Evolutionary conservation across 2,329 filamentous ascomycete genomes (phyloP), one percentile per base, ranked within the genome.

Genomic region (Botryotinia convoluta): DNA sequence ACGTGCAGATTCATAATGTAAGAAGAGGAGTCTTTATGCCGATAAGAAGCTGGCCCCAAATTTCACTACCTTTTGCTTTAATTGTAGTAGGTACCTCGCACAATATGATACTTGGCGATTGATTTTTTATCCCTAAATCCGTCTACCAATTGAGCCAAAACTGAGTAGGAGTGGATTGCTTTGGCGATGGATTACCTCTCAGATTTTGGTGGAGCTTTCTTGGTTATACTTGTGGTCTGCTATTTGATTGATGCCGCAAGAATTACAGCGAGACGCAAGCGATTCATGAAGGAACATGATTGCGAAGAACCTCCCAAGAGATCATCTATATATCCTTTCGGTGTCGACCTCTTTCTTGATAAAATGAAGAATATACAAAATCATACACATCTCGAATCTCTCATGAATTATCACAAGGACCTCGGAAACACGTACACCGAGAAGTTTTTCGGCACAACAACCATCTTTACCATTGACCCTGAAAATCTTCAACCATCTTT

Each of bases 401-500:
- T 18, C 16, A 61, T 16, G 57, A 22, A 71, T 14, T 18, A 54
- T n/a, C 39, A 22, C 20, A 29, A 57, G 16, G 5, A 37, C 4
- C 10, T 54, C 3, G 64, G 71, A 32, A 39, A 29, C 45, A 73
- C 71, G 4, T 73, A 29, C 3, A 29, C 20, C 1, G 18, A 57
- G 12, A 62, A 37, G 8, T 18, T 8, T 16, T n/a, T 57, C 37
- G 26, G 7, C 3, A 54, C 32, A 85, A 83, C 1, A 80, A 83
- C 67, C 74, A 77, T 87, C 73, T 80, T 83, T 75, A 88, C 86
- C 1, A 80, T 81, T 65, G 87, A 89, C 29, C 82, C 83, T 0
- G 84, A 86, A 59, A 90, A 90, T 76, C 76, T 90, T 63, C 87
- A 89, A 78, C 82, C 86, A 0, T 81, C 73, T 80, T 83, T 75